phyloP scores from a whole-genome alignment of 2,329 filamentous ascomycete species.

The Venturia pyrina region DNA sequence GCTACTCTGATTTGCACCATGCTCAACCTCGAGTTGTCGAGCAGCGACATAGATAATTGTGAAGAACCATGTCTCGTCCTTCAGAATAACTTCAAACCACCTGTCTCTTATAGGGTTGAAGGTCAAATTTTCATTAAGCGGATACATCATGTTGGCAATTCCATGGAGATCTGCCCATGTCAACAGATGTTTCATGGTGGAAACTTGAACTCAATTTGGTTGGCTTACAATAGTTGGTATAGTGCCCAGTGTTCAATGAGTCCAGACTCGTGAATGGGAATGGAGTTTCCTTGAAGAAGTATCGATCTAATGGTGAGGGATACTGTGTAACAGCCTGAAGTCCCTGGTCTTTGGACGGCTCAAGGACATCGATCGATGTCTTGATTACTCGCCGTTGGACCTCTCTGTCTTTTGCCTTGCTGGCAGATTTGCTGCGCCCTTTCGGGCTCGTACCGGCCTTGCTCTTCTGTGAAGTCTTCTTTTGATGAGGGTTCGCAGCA shows the following conservation, averaged over 20 bases:
- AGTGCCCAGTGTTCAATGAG: neutral
- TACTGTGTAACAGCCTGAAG: neutral
- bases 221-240: neutral
- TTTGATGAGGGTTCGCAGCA: neutral
- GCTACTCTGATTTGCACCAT: neutral
- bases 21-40: neutral
- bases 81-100: conserved; percentile 1
- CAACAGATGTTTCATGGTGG: neutral
- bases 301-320: neutral
- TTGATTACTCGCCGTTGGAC: neutral
- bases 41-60: conserved; percentile 3
- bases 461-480: neutral
- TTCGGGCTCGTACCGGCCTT: neutral
- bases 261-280: neutral
- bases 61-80: conserved; percentile 6
- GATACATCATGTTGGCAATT: conserved; percentile 5
- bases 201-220: neutral
- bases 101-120: conserved; percentile 7
- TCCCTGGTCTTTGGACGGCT: neutral
- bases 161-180: neutral
- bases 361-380: neutral
- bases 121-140: neutral
- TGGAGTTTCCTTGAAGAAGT: neutral
- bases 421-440: neutral
- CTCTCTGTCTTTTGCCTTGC: neutral